Conservation (phyloP, 176 grass and related monocot genomes). For the Tillandsia leiboldiana region DNA sequence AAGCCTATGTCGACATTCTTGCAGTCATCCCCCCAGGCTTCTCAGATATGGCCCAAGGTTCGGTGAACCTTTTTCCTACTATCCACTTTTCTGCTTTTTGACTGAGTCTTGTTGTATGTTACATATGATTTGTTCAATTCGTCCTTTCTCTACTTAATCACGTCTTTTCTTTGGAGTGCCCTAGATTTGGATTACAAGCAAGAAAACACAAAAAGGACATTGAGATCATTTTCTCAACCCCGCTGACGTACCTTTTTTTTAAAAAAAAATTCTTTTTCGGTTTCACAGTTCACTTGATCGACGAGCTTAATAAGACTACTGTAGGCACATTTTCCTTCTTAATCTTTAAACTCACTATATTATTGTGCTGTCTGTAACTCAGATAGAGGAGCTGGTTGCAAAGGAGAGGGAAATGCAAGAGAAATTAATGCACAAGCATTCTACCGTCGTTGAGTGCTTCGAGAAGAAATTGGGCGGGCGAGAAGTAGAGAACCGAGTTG, state of each 20-base stretch:
- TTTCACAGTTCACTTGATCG: too few relatives aligned
- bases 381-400: constrained; percentile 61
- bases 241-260: too few relatives aligned
- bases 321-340: background rate
- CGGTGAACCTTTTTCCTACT: constrained; percentile 10
- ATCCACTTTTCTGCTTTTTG: background rate
- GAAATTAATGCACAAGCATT: constrained; percentile 75
- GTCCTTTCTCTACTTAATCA: background rate
- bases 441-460: constrained; percentile 79
- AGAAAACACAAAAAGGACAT: background rate
- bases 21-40: constrained; percentile 71
- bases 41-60: constrained; percentile 85
- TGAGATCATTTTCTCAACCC: too few relatives aligned
- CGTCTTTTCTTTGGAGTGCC: background rate
- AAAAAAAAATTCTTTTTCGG: too few relatives aligned
- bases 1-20: constrained; percentile 59
- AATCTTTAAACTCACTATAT: background rate
- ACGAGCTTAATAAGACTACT: too few relatives aligned
- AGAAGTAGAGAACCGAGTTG: constrained; percentile 78
- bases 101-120: background rate
- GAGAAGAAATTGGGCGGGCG: constrained; percentile 86
- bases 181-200: background rate
- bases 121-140: background rate
- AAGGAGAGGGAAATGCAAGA: constrained; percentile 97
- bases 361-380: constrained; percentile 12